Conservation (phyloP, 768 basidiomycete genomes). For the Mycena sanguinolenta region DNA sequence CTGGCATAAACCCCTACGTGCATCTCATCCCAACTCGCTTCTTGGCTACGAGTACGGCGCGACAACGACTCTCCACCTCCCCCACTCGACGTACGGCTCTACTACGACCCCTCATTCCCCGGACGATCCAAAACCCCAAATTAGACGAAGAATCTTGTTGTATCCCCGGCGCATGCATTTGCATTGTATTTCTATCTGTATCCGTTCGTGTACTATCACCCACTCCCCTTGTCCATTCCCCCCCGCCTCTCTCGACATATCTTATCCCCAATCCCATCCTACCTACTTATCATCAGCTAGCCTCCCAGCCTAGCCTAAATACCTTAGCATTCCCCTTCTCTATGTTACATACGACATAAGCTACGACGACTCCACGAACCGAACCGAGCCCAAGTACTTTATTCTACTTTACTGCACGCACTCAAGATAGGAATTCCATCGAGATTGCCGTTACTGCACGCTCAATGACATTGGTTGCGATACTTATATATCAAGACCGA, state of each 20-base stretch:
- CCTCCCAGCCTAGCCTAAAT: background rate
- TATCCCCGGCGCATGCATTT: background rate
- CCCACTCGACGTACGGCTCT: slow-evolving; percentile 1
- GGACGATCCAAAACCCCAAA: no score
- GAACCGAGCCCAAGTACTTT: no score
- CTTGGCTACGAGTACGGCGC: background rate
- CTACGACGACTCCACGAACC: no score
- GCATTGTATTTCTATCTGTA: background rate
- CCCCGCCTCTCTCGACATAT: background rate
- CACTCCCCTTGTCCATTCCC: background rate
- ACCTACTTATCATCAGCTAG: background rate
- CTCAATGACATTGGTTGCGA: no score
- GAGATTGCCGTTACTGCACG: background rate
- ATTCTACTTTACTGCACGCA: background rate
- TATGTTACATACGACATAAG: background rate
- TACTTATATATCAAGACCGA: no score
- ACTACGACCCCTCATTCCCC: background rate
- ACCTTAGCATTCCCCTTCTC: background rate
- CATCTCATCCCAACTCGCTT: no score
- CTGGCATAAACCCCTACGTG: background rate
- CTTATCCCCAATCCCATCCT: background rate
- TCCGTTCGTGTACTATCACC: background rate
- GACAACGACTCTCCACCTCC: slow-evolving; percentile 13
- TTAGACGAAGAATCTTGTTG: background rate
- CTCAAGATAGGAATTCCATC: background rate